Evolutionary conservation across 106 monocot species (phyloP).

Genomic region (Iris macrosiphon): DNA sequence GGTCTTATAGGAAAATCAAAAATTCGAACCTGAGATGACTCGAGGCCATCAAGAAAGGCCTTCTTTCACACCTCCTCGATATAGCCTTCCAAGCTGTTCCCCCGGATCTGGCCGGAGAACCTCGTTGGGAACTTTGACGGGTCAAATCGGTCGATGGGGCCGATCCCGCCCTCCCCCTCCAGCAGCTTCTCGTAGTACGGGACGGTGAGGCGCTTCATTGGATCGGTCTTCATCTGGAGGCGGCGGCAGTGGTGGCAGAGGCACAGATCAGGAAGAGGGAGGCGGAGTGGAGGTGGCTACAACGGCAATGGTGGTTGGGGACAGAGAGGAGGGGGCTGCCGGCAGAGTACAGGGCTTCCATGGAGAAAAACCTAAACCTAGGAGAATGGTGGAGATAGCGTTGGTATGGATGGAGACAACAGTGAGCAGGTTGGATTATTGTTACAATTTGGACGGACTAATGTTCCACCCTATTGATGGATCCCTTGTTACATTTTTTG

Average conservation of each 20-base stretch:
- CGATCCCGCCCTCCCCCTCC: slow-evolving; percentile 82
- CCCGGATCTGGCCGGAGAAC: slow-evolving; percentile 86
- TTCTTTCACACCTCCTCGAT: too few relatives aligned
- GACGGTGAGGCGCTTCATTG: slow-evolving; percentile 88
- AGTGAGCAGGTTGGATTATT: too few relatives aligned
- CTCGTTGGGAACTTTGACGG: slow-evolving; percentile 83
- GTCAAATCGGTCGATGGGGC: slow-evolving; percentile 80
- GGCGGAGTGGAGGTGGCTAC: neutral
- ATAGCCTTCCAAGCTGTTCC: slow-evolving; percentile 76
- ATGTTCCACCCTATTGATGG: too few relatives aligned
- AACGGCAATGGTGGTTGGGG: neutral
- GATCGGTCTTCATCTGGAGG: slow-evolving; percentile 81
- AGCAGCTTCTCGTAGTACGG: slow-evolving; percentile 81
- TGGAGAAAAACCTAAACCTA: slow-evolving; percentile 1
- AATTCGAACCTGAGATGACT: too few relatives aligned
- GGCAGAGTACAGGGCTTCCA: slow-evolving; percentile 7
- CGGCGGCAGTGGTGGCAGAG: slow-evolving; percentile 13
- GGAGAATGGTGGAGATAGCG: neutral
- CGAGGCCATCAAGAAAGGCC: too few relatives aligned
- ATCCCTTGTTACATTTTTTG: too few relatives aligned
- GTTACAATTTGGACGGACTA: too few relatives aligned
- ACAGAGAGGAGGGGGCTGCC: neutral
- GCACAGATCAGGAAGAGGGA: neutral
- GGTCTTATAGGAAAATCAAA: too few relatives aligned
- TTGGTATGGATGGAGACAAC: too few relatives aligned